These are phyloP conservation scores for Phytophthora melonis DNA, from an alignment of 352 stramenopile genomes.

Conservation along the genomic window DNA sequence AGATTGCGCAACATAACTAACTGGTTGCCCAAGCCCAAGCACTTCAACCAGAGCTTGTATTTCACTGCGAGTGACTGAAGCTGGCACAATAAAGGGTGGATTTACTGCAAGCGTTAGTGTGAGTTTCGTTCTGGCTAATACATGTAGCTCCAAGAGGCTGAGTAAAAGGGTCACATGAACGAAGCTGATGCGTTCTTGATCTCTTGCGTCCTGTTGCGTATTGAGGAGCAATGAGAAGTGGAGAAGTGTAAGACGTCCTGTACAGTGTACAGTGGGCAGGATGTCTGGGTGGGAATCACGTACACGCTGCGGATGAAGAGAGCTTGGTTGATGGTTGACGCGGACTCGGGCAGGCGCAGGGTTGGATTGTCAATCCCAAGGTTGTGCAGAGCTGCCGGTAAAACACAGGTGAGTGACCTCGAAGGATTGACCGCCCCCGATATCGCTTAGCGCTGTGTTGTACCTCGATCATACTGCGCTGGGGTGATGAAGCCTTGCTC, in stretches of 20 bases:
- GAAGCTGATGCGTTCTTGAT: constrained; percentile 73
- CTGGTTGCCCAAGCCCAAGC: too few species aligned
- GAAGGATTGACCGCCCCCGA: too few species aligned
- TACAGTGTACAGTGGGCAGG: too few species aligned
- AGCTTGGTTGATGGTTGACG: constrained; percentile 61
- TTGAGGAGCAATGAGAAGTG: too few species aligned
- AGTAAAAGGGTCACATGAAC: constrained; percentile 55
- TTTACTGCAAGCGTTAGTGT: too few species aligned
- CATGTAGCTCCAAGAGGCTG: too few species aligned
- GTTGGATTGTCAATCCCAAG: constrained; percentile 76
- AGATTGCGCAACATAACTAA: too few species aligned
- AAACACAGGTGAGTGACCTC: background rate
- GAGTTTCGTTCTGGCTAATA: too few species aligned
- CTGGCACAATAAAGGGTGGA: too few species aligned
- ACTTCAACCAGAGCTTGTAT: too few species aligned
- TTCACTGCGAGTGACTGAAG: too few species aligned
- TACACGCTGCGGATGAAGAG: constrained; percentile 81
- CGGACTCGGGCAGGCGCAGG: constrained; percentile 67
- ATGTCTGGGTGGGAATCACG: constrained; percentile 8
- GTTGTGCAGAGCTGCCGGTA: constrained; percentile 53
- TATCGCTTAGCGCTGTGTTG: background rate
- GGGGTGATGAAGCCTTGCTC: constrained; percentile 69
- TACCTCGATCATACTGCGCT: constrained; percentile 78
- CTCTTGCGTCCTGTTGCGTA: constrained; percentile 58
- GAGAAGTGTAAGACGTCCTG: too few species aligned